Percentiles rank a stretch among this genome's conserved stretches.
These are phyloP conservation scores for Schoenoplectus triqueter DNA, from an alignment of 202 grass and related monocot species.

Conservation along the genomic window DNA sequence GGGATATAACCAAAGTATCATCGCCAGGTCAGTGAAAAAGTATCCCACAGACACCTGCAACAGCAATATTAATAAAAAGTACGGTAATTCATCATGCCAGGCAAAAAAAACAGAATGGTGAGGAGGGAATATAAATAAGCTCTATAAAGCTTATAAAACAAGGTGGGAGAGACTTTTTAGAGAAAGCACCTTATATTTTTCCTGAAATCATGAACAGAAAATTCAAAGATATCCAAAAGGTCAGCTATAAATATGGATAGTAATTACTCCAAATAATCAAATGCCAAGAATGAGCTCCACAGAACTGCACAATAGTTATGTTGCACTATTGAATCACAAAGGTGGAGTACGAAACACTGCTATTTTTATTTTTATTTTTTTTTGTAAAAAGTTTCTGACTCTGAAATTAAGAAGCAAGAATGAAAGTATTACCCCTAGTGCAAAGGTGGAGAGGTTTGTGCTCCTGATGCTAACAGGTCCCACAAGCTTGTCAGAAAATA, in stretches of 20 bases:
- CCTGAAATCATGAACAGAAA: neutral
- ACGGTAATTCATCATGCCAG: constrained; percentile 32
- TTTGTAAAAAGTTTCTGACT: constrained; percentile 21
- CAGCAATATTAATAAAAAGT: constrained; percentile 33
- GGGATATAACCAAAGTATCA: constrained; percentile 96
- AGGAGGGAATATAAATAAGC: constrained; percentile 15
- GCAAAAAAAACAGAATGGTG: neutral
- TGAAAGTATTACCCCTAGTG: constrained; percentile 69
- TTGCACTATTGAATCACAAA: neutral
- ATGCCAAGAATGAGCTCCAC: neutral
- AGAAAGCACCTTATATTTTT: constrained; percentile 1
- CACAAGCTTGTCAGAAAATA: constrained; percentile 70
- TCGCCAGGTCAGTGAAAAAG: constrained; percentile 86
- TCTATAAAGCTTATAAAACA: neutral
- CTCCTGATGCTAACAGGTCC: constrained; percentile 73
- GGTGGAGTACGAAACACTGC: neutral
- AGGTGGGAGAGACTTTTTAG: neutral
- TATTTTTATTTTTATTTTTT: neutral
- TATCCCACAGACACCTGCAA: constrained; percentile 91
- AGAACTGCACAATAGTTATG: neutral
- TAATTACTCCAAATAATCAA: constrained; percentile 27
- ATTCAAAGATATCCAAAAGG: constrained; percentile 23
- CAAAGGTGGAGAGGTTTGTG: constrained; percentile 74
- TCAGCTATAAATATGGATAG: constrained; percentile 24
- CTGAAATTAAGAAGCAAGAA: neutral